phyloP scores from a whole-genome alignment of 768 basidiomycete genomes.

The Hericium rajendrae region DNA sequence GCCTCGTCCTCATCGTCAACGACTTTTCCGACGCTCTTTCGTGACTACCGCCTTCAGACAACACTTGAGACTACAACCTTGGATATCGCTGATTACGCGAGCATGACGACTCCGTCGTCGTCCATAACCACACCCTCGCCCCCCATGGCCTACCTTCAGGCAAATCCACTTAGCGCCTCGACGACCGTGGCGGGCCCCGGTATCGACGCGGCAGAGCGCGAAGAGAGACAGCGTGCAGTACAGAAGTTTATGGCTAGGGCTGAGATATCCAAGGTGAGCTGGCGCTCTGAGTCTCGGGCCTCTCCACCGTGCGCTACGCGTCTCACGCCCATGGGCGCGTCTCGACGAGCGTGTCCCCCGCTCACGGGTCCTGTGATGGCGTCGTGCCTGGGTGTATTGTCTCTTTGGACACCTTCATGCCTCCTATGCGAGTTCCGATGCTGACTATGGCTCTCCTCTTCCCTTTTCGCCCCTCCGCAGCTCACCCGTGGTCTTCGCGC shows the following conservation, averaged over 20 bases:
- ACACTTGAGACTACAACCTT: neutral
- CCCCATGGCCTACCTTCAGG: conserved; percentile 51
- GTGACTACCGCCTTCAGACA: neutral
- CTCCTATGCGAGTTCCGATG: neutral
- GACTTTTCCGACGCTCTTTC: neutral
- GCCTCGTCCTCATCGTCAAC: conserved; percentile 2
- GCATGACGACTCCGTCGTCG: conserved; percentile 73
- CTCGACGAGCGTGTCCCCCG: conserved; percentile 11
- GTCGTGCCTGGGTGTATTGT: neutral
- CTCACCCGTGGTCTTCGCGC: conserved; percentile 74
- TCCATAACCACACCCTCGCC: conserved; percentile 80
- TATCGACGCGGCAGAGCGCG: conserved; percentile 35
- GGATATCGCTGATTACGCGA: neutral
- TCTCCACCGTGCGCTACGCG: conserved; percentile 10
- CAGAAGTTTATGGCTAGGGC: conserved; percentile 73
- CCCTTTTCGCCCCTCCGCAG: conserved; percentile 30
- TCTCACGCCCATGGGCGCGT: conserved; percentile 7
- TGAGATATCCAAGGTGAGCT: conserved; percentile 70
- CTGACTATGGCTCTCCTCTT: conserved; percentile 14
- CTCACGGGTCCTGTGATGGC: neutral
- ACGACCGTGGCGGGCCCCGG: conserved; percentile 27
- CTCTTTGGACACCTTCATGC: neutral
- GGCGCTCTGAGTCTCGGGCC: conserved; percentile 18
- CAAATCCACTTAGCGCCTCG: conserved; percentile 28
- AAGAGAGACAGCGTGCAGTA: conserved; percentile 57